Conservation (phyloP, 169 alveolate genomes). For the Hepatocystis sp. region DNA sequence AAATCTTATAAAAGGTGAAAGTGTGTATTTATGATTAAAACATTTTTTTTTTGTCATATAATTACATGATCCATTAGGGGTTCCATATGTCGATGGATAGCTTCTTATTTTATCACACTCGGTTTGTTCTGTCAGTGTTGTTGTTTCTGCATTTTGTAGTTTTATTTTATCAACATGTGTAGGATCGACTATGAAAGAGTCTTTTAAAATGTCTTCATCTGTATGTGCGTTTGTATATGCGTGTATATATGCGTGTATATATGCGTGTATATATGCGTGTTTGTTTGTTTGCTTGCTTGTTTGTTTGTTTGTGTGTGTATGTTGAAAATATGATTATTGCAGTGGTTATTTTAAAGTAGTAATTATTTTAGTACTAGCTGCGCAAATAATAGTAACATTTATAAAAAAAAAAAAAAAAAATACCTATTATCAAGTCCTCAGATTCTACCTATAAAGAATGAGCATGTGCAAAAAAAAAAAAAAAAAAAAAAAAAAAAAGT, state of each 20-base stretch:
- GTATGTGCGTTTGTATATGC: not conserved
- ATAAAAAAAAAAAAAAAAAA: not conserved
- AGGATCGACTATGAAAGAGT: not conserved
- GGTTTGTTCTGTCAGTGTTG: too few species aligned
- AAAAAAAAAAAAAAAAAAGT: too few species aligned
- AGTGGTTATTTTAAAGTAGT: too few species aligned
- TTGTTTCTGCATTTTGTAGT: too few species aligned
- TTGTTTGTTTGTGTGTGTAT: not conserved
- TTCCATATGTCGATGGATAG: too few species aligned
- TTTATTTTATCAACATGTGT: too few species aligned
- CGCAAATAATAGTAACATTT: not conserved
- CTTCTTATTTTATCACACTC: too few species aligned
- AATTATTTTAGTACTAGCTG: not conserved
- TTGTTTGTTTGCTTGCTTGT: not conserved
- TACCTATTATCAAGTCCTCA: slow-evolving; percentile 42
- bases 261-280: not conserved
- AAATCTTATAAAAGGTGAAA: too few species aligned
- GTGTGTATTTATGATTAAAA: too few species aligned
- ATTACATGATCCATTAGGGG: too few species aligned
- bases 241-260: not conserved
- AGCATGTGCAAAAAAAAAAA: not conserved
- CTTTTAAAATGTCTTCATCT: not conserved
- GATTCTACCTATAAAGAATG: slow-evolving; percentile 6
- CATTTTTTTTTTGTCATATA: too few species aligned
- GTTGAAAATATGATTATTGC: too few species aligned